Base-by-base conservation (phyloP, 2,329 filamentous ascomycete species). In the Trichophyton verrucosum region DNA sequence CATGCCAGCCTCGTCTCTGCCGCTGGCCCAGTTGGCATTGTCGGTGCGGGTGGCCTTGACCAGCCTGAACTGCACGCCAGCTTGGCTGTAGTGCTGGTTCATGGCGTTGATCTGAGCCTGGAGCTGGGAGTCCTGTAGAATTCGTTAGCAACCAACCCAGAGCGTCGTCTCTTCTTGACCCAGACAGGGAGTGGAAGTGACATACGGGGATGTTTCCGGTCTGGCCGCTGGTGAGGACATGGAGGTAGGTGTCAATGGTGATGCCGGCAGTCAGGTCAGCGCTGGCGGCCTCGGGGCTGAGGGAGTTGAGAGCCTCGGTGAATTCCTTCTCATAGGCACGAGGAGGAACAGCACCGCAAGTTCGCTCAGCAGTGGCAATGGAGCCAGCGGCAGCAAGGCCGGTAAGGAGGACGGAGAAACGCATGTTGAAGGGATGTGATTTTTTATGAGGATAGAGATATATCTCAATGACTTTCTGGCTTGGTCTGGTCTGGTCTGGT, bases 201-300 rank as follows among this genome's bases (percentile, higher is more conserved):
- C 60, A 63, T 49, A 61, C 61, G 6, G 74, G 75, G 64, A 78
- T 72, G 59, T 67, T 69, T 42, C 66, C 69, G 49, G 71, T 70
- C 9, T 70, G 71, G 58, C 70, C 70, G 3, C 62, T 61, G 15
- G 69, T 75, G 51, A 79, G 69, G 59, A 80, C 72, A 67, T 79
- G 78, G 66, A 79, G 76, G 67, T 77, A 75, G 30, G 74, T 68
- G 40, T 75, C 69, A 36, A 79, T 66, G 30, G 67, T 66, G 62
- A 78, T 73, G 7, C 46, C 47, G 17, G 58, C 17, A 30, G 44
- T 33, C n/a, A 60, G 22, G 24, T 58, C 53, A 42, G 42, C 24
- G 33, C 33, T 38, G 38, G 36, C 53, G 20, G 56, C 61, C 11
- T 57, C 13, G 5, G 40, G 51, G 20, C 51, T 51, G 8, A 62